phyloP scores from a whole-genome alignment of 192 early-diverging fungal species.

The Martensiomyces pterosporus region DNA sequence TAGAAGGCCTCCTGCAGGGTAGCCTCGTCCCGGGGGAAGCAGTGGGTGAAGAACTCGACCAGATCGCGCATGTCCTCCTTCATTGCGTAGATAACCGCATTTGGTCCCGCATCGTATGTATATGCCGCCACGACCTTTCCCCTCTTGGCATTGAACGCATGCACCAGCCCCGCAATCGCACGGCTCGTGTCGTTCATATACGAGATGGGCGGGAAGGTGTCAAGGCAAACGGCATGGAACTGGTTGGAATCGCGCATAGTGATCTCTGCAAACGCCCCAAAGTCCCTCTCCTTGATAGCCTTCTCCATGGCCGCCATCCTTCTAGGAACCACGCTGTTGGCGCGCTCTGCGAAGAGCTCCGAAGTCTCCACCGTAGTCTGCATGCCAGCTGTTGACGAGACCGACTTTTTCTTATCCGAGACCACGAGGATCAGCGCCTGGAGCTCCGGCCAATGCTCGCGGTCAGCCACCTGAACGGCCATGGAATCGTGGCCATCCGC shows the following conservation, averaged over 20 bases:
- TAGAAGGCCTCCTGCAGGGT: conserved; percentile 48
- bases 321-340: conserved; percentile 79
- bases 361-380: conserved; percentile 94
- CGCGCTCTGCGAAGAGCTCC: conserved; percentile 76
- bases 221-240: conserved; percentile 98
- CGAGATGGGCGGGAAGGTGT: conserved; percentile 97
- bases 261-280: conserved; percentile 86
- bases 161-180: conserved; percentile 78
- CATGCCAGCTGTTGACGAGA: conserved; percentile 93
- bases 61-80: conserved; percentile 80
- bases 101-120: conserved; percentile 98
- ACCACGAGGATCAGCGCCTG: conserved; percentile 93
- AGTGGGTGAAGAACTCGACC: conserved; percentile 74
- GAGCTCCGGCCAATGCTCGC: conserved; percentile 93
- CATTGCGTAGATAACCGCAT: conserved; percentile 92
- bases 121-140: conserved; percentile 80
- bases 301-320: conserved; percentile 85
- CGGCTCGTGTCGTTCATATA: conserved; percentile 96
- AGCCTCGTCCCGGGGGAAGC: conserved; percentile 68
- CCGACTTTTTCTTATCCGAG: conserved; percentile 87
- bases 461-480: conserved; percentile 88
- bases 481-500: conserved; percentile 81
- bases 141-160: conserved; percentile 69
- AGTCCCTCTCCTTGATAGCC: conserved; percentile 83
- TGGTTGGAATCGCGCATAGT: conserved; percentile 99